Evolutionary conservation across 176 grass and related monocot species (phyloP).

Genomic region (Rhynchospora pubera): DNA sequence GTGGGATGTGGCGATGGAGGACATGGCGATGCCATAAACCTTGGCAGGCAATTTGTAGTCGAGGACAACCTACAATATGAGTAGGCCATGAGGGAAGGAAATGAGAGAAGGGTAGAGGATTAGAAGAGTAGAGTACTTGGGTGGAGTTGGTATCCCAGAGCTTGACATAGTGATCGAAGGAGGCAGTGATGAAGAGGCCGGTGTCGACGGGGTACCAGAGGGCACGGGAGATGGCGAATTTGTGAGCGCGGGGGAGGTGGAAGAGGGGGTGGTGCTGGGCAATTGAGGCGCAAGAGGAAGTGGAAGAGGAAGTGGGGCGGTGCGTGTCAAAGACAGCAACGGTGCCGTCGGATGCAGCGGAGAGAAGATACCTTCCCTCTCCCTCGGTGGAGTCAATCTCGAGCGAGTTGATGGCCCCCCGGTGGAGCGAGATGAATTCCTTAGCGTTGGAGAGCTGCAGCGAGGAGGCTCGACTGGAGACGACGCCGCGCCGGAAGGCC

Average conservation of each 20-base stretch:
- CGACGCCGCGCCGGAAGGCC: conserved; percentile 36
- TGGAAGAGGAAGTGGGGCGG: conserved; percentile 32
- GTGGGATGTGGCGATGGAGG: conserved; percentile 62
- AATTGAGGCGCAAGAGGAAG: too few relatives aligned
- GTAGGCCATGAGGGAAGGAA: too few relatives aligned
- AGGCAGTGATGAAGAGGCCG: conserved; percentile 69
- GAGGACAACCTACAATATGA: conserved; percentile 88
- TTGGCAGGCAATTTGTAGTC: conserved; percentile 98
- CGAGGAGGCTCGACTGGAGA: conserved; percentile 40
- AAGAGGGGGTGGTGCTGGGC: conserved; percentile 67
- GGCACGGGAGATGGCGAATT: conserved; percentile 56
- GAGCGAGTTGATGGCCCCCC: conserved; percentile 80
- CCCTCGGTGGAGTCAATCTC: conserved; percentile 96
- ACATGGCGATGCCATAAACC: conserved; percentile 66
- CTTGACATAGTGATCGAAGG: conserved; percentile 81
- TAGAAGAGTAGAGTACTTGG: conserved; percentile 58
- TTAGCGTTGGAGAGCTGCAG: conserved; percentile 75
- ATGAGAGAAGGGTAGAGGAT: background rate
- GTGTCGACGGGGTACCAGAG: conserved; percentile 92
- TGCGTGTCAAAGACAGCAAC: conserved; percentile 63
- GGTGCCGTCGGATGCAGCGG: conserved; percentile 73
- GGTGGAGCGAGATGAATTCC: conserved; percentile 64
- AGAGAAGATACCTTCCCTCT: conserved; percentile 75
- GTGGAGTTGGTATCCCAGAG: conserved; percentile 91
- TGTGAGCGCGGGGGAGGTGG: conserved; percentile 52